Conservation (phyloP, 164 flowering plant species). For the Echeveria elegans region DNA sequence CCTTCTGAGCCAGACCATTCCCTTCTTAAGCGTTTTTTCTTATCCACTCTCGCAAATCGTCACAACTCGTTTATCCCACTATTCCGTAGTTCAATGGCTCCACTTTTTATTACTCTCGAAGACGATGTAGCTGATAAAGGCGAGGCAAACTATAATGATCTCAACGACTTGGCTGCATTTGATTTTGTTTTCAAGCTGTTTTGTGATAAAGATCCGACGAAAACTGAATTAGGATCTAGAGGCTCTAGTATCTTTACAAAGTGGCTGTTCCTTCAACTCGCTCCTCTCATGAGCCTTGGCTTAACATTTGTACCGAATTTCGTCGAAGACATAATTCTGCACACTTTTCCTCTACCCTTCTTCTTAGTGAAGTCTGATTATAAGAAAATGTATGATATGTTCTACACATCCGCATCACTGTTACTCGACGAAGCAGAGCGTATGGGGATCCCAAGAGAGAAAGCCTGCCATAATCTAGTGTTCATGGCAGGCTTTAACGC, state of each 20-base stretch:
- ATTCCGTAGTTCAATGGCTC: constrained; percentile 10
- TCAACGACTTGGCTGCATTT: constrained; percentile 19
- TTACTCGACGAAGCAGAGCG: constrained; percentile 37
- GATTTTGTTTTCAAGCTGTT: constrained; percentile 20
- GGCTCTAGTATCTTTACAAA: constrained; percentile 14
- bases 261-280: constrained; percentile 35
- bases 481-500: constrained; percentile 33
- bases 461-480: constrained; percentile 42
- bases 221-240: constrained; percentile 16
- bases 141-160: constrained; percentile 17
- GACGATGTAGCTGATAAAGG: constrained; percentile 11
- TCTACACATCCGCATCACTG: constrained; percentile 10
- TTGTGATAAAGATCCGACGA: constrained; percentile 15
- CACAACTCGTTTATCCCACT: constrained; percentile 16
- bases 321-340: constrained; percentile 30
- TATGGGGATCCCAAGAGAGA: constrained; percentile 29
- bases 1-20: constrained; percentile 27
- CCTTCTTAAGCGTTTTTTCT: constrained; percentile 15
- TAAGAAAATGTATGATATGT: constrained; percentile 23
- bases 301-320: constrained; percentile 17
- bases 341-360: constrained; percentile 26
- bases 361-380: constrained; percentile 23
- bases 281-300: constrained; percentile 25
- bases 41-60: neutral
- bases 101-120: constrained; percentile 22